Evolutionary conservation across 1,284 basidiomycete genomes (phyloP), one percentile per base, ranked within the genome.

Genomic region (Leccinum solheimii): DNA sequence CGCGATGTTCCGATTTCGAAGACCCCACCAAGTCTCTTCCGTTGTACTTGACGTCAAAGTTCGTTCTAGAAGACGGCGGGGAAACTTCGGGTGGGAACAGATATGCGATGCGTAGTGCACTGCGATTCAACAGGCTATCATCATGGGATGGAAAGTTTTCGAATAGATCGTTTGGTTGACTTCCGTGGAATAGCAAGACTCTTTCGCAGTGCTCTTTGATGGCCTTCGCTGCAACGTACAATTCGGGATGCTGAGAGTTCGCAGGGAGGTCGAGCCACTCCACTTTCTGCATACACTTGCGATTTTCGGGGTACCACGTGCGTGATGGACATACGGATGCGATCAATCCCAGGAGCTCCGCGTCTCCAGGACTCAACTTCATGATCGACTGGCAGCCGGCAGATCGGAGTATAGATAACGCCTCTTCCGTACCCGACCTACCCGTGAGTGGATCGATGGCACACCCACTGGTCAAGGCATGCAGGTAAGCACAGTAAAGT

Each of bases 391-490:
- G 68, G 23, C 73, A 79, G 3, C 67, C 61, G 4, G 80, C 74
- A 5, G 79, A 80, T 1, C 62, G 63, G 8, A 85, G 68, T 19
- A 78, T 66, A 14, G 67, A 61, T 6, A 83, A 64, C 1, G 82
- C 82, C 58, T 83, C 78, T 58, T 83, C 78, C 0, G 77, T 80
- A 11, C 83, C 84, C 0, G 78, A 80, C 27, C 72, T 76, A 6
- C 74, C 68, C 0, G 79, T 80, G 3, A 85, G 71, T 0, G 80
- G 79, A 66, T 85, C 84, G 3, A 75, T 71, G 8, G 80, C 66
- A 26, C 74, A 76, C 1, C 71, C 67, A 54, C 77, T 77, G 0
- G 78, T 82, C n/a, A 82, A 48, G 1, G 80, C 80, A 23, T 84
- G 83, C 16, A 85, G 71, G 49, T 81, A 80, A 2, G 77, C 70